Percentiles rank a stretch among this genome's conserved stretches.
phyloP scores from a whole-genome alignment of 148 eudicot species.

The Amaranthus cruentus region DNA sequence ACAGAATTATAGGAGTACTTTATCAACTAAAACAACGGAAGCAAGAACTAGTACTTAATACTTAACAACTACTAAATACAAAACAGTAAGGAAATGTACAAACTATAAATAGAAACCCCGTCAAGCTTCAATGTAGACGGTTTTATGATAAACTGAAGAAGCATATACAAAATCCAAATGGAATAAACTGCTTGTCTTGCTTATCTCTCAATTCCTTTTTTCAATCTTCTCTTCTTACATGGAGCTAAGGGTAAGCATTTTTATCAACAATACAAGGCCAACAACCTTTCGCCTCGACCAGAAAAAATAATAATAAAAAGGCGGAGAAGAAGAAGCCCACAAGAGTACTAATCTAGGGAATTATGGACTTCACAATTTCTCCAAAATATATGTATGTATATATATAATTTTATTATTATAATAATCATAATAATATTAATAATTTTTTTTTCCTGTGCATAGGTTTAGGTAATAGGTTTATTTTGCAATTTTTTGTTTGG shows the following conservation, averaged over 20 bases:
- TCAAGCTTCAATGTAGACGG: slow-evolving; percentile 23
- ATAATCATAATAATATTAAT: background rate
- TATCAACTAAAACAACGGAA: background rate
- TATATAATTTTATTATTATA: background rate
- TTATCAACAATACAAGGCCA: slow-evolving; percentile 12
- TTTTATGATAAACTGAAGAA: slow-evolving; percentile 4
- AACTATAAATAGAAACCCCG: background rate
- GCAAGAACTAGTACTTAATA: background rate
- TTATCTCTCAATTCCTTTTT: slow-evolving; percentile 2
- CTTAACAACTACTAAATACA: background rate
- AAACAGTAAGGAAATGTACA: slow-evolving; percentile 12
- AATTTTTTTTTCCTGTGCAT: slow-evolving; percentile 22
- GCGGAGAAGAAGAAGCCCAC: slow-evolving; percentile 5
- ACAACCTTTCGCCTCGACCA: background rate
- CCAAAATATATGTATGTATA: slow-evolving; percentile 4
- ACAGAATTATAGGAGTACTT: too few species aligned
- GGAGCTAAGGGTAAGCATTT: background rate
- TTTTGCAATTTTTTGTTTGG: too few species aligned
- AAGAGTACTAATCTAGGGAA: background rate
- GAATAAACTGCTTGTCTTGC: background rate
- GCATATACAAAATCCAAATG: slow-evolving; percentile 24
- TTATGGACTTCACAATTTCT: background rate
- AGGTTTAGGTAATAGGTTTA: slow-evolving; percentile 7
- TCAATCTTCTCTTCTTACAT: slow-evolving; percentile 14
- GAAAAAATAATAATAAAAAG: background rate